phyloP scores from a whole-genome alignment of 2,329 filamentous ascomycete genomes.

The Aspergillus ustus region DNA sequence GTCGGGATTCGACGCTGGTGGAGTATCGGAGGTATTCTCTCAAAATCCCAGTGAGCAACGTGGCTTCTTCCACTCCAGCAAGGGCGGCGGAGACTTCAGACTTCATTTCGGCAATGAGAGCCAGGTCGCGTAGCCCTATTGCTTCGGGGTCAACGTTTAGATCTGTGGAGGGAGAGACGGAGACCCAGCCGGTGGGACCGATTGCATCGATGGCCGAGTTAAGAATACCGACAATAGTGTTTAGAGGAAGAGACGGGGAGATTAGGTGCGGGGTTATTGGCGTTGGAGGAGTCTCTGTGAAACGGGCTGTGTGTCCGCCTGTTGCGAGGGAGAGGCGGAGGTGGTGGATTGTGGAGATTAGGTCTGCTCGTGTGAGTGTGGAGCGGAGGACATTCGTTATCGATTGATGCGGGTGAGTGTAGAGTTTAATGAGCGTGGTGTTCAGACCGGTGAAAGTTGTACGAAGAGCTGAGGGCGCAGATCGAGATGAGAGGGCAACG shows the following conservation, averaged over 20 bases:
- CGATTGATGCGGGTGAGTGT: slow-evolving; percentile 37
- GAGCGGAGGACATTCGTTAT: slow-evolving; percentile 43
- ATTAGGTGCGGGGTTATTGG: slow-evolving; percentile 41
- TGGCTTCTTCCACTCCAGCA: slow-evolving; percentile 53
- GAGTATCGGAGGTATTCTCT: slow-evolving; percentile 51
- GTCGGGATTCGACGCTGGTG: slow-evolving; percentile 30
- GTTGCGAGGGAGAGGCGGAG: slow-evolving; percentile 50
- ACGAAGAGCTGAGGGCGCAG: slow-evolving; percentile 30
- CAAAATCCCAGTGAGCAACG: slow-evolving; percentile 52
- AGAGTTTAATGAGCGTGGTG: slow-evolving; percentile 41
- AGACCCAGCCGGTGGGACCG: slow-evolving; percentile 53
- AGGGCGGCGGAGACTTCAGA: slow-evolving; percentile 54
- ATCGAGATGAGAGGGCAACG: slow-evolving; percentile 14
- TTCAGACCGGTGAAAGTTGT: slow-evolving; percentile 46
- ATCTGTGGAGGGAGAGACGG: slow-evolving; percentile 40
- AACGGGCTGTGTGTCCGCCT: slow-evolving; percentile 48
- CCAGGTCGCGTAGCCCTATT: slow-evolving; percentile 39
- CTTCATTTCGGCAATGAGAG: slow-evolving; percentile 53
- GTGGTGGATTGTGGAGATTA: slow-evolving; percentile 47
- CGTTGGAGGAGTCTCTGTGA: slow-evolving; percentile 45
- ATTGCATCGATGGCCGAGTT: slow-evolving; percentile 53
- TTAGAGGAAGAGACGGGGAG: slow-evolving; percentile 42
- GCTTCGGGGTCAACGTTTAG: slow-evolving; percentile 24
- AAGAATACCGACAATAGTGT: slow-evolving; percentile 46
- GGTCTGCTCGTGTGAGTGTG: slow-evolving; percentile 43